Base-by-base conservation (phyloP, 2,329 filamentous ascomycete genomes). In the Pseudocercospora crystallina region DNA sequence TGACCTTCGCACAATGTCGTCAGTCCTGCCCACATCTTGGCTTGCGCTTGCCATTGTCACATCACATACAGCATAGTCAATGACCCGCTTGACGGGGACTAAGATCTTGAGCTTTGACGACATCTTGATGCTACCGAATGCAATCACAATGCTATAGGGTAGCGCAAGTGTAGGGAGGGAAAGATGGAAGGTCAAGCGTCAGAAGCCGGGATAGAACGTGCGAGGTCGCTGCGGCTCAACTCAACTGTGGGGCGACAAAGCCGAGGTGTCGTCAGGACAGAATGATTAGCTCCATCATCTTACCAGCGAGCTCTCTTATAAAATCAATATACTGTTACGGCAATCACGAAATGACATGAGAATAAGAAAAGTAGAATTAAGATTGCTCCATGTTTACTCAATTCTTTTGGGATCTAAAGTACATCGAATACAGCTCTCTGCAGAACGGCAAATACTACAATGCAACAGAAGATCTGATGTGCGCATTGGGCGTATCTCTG, bases 81-180 rank as follows among this genome's bases (percentile, higher is more conserved):
- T 79, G 57, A 80, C 78, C 67, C 78, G 74, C 69, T 81, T 81
- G 41, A 81, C 70, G 59, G 78, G 78, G 32, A 81, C 78, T 57
- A 81, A 69, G 62, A 81, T 79, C 61, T 77, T 74, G 44, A 81
- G 69, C 41, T 72, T 67, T 43, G 75, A 75, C 71, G 76, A 76
- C 47, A 54, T 69, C 7, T 43, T 47, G 41, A 26, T 26, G 20
- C 20, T 26, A 26, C 20, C 20, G 20, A 26, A 4, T 26, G 20
- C 20, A 26, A 26, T 26, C 20, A 26, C 20, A 26, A 26, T 26
- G 20, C 3, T 7, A 26, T 26, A 26, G 20, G 20, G 20, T 26
- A 26, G 20, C 20, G 20, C 20, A 26, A 26, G 20, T 26, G 20
- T 26, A 26, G 20, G 3, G 20, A 4, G 20, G 20, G 7, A 26